These are phyloP conservation scores for Vicia villosa DNA, from an alignment of 306 rosid genomes.

Conservation along the genomic window DNA sequence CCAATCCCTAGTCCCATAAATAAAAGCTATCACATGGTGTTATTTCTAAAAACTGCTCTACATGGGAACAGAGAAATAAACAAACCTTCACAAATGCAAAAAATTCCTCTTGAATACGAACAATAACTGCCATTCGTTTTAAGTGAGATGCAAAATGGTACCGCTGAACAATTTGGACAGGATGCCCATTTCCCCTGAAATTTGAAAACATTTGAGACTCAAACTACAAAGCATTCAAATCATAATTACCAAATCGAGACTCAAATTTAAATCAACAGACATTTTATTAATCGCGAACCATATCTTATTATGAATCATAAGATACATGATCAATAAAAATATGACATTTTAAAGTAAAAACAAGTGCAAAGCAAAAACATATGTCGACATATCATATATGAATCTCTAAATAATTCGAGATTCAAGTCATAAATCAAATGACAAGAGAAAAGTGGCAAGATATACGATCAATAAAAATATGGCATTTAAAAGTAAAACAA, in stretches of 20 bases:
- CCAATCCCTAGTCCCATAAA: background rate
- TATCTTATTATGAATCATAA: background rate
- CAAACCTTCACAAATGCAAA: slow-evolving; percentile 92
- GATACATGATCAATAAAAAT: background rate
- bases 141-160: slow-evolving; percentile 94
- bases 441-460: background rate
- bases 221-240: slow-evolving; percentile 22
- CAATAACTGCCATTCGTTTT: slow-evolving; percentile 96
- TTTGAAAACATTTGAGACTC: background rate
- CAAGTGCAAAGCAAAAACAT: background rate
- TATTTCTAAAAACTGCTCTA: slow-evolving; percentile 11
- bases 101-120: slow-evolving; percentile 90
- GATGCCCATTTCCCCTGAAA: slow-evolving; percentile 80
- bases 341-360: background rate
- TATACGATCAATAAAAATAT: background rate
- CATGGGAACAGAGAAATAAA: slow-evolving; percentile 26
- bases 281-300: background rate
- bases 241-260: background rate
- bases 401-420: background rate
- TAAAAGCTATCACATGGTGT: slow-evolving; percentile 1
- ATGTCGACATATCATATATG: background rate
- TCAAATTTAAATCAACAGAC: background rate
- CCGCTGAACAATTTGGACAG: slow-evolving; percentile 96
- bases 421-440: background rate
- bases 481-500: too few species aligned